Evolutionary conservation across 805 yeast species (phyloP), one percentile per base, ranked within the genome.

Genomic region (Candida tammaniensis): DNA sequence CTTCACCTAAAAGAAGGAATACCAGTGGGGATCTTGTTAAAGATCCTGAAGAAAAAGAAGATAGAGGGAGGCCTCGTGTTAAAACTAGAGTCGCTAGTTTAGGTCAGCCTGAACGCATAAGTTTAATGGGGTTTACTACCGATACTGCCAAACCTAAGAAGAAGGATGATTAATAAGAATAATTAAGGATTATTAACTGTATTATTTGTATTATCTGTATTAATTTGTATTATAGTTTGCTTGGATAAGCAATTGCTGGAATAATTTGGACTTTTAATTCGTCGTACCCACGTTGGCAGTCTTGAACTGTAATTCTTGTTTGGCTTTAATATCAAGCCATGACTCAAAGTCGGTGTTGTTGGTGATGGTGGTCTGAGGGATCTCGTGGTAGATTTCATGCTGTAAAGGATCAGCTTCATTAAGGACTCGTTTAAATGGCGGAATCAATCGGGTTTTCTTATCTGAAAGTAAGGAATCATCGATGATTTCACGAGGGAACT

Each of bases 401-500:
- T 42, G 64, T 46, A 39, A 57, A 59, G 40, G 57, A 22, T 60
- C 56, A 5, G 47, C 35, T 14, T 70, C 71, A 17, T 27, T 68
- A 28, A 82, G 51, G 1, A 71, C 76, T 54, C 91, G 72, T 54
- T 82, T 84, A 42, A 84, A 68, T 6, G 65, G 68, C 0, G 89
- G 89, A n/a, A 83, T 66, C 16, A 73, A 51, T 40, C 77, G 56
- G 39, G 57, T 58, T 34, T 55, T 56, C 42, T 70, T 57, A 44
- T 67, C 61, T 3, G 24, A 19, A 29, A 31, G 12, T 10, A 26
- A 17, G 9, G 34, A 22, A 30, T 15, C 19, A 11, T 29, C 30
- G 13, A 27, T 31, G 8, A 19, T 9, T 16, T 44, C 49, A 5
- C 20, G 14, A 14, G 65, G 58, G 19, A 47, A 36, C 12, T 51